A percentile compares a stretch with the other conserved stretches of the same genome.
phyloP scores from a whole-genome alignment of 305 asterid genomes.

The Withania somnifera region DNA sequence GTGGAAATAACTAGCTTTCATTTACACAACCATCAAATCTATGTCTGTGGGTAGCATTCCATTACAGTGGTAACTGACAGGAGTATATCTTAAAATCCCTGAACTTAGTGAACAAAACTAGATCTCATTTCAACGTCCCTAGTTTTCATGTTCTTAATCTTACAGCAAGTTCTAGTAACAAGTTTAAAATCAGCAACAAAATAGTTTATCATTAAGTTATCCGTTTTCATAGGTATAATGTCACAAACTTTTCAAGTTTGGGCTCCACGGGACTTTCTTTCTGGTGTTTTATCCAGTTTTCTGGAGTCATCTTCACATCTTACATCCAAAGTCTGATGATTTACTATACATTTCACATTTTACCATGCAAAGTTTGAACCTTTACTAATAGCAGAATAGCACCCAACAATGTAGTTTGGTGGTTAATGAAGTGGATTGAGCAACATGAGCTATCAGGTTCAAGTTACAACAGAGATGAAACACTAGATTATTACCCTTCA shows the following conservation, averaged over 20 bases:
- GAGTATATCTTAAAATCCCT: neutral
- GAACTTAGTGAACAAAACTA: neutral
- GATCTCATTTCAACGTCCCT: neutral
- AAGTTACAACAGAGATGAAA: too few relatives aligned
- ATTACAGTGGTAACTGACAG: neutral
- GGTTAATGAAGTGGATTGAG: too few relatives aligned
- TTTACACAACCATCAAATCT: neutral
- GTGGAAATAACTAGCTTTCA: neutral
- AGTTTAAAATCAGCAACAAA: neutral
- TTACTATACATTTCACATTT: neutral
- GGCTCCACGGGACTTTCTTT: neutral
- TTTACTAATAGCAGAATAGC: neutral
- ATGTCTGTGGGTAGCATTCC: neutral
- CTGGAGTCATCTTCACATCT: neutral
- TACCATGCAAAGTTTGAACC: neutral
- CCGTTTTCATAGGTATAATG: neutral
- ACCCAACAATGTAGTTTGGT: too few relatives aligned
- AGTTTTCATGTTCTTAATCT: neutral
- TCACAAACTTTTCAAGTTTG: neutral
- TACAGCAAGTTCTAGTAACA: neutral
- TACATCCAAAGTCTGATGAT: neutral
- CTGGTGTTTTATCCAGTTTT: neutral
- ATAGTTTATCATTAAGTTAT: neutral
- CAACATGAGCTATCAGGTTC: too few relatives aligned
- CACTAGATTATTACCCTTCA: too few relatives aligned